Conservation (phyloP, 2,329 filamentous ascomycete genomes). For the Karstenula rhodostoma region DNA sequence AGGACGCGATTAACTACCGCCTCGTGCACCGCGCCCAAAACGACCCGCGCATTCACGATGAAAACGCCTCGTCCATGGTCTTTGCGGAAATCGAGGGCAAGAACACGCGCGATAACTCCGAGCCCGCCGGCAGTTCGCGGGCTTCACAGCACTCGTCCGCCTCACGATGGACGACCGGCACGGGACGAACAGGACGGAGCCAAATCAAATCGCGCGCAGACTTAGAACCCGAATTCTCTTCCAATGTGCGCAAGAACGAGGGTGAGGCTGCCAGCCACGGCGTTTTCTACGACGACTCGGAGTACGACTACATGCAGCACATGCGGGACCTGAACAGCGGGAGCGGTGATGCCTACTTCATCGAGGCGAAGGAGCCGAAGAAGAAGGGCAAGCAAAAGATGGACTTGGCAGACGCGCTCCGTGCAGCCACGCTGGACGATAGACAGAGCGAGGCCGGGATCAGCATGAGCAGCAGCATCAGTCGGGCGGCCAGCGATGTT, state of each 20-base stretch:
- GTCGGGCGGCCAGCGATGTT: constrained; percentile 58
- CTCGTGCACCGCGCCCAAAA: constrained; percentile 96
- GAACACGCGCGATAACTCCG: constrained; percentile 39
- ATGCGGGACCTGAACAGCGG: constrained; percentile 79
- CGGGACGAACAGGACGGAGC: constrained; percentile 48
- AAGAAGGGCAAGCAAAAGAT: constrained; percentile 80
- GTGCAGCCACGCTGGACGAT: constrained; percentile 56
- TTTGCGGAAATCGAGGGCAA: constrained; percentile 71
- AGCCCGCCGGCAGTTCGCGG: constrained; percentile 56
- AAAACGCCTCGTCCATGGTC: constrained; percentile 86
- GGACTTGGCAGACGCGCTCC: constrained; percentile 82
- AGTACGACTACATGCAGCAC: constrained; percentile 99
- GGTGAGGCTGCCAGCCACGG: constrained; percentile 95
- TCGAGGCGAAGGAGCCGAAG: constrained; percentile 73
- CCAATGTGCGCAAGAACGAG: constrained; percentile 82
- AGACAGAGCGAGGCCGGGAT: constrained; percentile 51
- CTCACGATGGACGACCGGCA: constrained; percentile 50
- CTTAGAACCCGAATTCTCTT: constrained; percentile 76
- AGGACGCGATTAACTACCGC: constrained; percentile 89
- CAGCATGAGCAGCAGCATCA: constrained; percentile 54
- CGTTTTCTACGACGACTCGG: constrained; percentile 91
- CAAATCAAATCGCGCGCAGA: constrained; percentile 76
- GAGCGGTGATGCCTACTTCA: constrained; percentile 77
- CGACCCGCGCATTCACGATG: constrained; percentile 96
- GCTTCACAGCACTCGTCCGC: constrained; percentile 50